phyloP scores from a whole-genome alignment of 208 protist species.

The Leishmania turanica region DNA sequence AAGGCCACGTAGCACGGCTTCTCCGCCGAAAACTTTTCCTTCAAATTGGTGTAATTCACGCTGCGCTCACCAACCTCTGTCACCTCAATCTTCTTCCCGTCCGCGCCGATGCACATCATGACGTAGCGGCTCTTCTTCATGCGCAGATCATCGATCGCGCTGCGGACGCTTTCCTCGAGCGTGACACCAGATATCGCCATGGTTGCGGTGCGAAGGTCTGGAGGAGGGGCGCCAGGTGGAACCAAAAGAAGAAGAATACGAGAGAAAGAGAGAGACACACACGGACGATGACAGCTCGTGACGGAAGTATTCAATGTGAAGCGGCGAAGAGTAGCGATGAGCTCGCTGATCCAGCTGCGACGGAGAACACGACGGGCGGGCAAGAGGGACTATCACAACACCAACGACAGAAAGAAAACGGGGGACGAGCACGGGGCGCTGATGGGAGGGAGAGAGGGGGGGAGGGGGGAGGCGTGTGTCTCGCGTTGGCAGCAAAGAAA shows the following conservation, averaged over 20 bases:
- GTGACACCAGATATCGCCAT: slow-evolving; percentile 92
- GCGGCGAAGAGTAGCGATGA: background rate
- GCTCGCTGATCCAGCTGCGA: background rate
- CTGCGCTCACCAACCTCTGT: slow-evolving; percentile 47
- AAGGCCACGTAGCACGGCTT: slow-evolving; percentile 92
- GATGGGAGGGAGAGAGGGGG: background rate
- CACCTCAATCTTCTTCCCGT: slow-evolving; percentile 82
- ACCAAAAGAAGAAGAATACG: background rate
- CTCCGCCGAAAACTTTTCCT: slow-evolving; percentile 51
- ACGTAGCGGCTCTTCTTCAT: slow-evolving; percentile 86
- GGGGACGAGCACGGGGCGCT: background rate
- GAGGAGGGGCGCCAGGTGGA: background rate
- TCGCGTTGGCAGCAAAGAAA: background rate
- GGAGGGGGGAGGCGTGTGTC: background rate
- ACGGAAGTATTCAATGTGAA: background rate
- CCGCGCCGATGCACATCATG: slow-evolving; percentile 84
- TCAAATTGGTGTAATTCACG: slow-evolving; percentile 83
- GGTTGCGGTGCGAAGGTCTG: slow-evolving; percentile 4
- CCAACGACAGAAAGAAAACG: background rate
- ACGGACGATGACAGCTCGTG: background rate
- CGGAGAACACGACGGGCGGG: background rate
- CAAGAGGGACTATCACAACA: background rate
- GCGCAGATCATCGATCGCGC: slow-evolving; percentile 78
- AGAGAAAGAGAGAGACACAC: background rate
- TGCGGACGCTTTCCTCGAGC: slow-evolving; percentile 64